phyloP scores from a whole-genome alignment of 2,329 filamentous ascomycete genomes.

The Emergomyces pasteurianus region DNA sequence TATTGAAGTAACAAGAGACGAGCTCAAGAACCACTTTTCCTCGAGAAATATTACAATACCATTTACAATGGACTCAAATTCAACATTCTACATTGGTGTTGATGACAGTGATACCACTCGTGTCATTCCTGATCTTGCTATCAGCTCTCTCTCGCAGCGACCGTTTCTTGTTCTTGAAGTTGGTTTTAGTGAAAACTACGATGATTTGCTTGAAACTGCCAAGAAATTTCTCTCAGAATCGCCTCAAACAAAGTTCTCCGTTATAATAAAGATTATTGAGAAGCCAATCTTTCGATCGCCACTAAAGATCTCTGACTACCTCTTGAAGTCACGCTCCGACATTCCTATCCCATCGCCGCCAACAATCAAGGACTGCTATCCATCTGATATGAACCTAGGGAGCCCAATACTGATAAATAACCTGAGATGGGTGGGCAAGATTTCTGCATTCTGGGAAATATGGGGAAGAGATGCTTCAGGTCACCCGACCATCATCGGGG shows the following conservation, averaged over 20 bases:
- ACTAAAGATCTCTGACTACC: background rate
- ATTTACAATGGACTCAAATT: background rate
- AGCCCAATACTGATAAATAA: background rate
- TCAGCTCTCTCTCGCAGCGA: background rate
- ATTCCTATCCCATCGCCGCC: background rate
- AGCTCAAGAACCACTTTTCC: no score
- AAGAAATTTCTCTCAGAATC: background rate
- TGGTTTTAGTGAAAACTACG: background rate
- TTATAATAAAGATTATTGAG: background rate
- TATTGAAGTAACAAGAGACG: background rate
- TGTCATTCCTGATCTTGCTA: background rate
- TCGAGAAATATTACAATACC: no score
- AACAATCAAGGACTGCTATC: background rate
- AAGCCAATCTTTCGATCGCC: background rate
- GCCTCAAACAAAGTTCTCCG: background rate
- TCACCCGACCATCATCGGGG: background rate
- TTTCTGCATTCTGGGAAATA: background rate
- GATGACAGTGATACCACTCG: background rate
- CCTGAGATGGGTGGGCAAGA: background rate
- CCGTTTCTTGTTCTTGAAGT: background rate
- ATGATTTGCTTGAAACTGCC: background rate
- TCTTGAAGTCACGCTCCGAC: background rate
- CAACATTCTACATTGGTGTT: background rate
- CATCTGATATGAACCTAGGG: background rate
- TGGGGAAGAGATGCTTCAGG: background rate